Percentiles rank a stretch among this genome's conserved stretches.
phyloP scores from a whole-genome alignment of 306 rosid species.

The Cajanus cajan region DNA sequence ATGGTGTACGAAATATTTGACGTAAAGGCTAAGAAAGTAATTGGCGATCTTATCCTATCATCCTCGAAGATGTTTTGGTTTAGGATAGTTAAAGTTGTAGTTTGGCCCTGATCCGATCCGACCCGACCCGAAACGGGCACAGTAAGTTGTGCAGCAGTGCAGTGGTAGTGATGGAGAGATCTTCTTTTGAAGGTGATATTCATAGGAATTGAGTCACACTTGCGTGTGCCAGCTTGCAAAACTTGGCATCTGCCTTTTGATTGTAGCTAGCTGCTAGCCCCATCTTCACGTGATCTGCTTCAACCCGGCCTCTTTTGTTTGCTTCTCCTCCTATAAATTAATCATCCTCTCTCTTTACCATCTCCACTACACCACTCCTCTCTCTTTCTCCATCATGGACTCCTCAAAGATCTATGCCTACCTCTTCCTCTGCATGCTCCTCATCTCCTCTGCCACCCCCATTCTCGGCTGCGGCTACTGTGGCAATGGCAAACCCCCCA shows the following conservation, averaged over 20 bases:
- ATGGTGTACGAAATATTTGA: no score
- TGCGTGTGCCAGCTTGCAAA: slow-evolving; percentile 59
- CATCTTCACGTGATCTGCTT: slow-evolving; percentile 78
- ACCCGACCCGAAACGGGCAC: no score
- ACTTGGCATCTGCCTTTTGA: slow-evolving; percentile 50
- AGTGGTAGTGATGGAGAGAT: no score
- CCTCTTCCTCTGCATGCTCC: slow-evolving; percentile 74
- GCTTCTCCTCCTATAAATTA: slow-evolving; percentile 42
- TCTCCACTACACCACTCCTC: neutral
- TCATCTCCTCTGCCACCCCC: slow-evolving; percentile 68
- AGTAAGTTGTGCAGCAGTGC: no score
- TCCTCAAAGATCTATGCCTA: slow-evolving; percentile 56
- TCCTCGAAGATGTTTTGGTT: no score
- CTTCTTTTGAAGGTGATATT: no score
- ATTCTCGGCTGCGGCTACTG: slow-evolving; percentile 70
- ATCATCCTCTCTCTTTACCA: neutral
- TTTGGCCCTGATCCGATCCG: no score
- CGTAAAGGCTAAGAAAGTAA: no score
- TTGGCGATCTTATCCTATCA: no score
- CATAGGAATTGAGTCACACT: neutral
- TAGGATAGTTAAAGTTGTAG: no score
- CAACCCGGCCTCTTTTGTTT: slow-evolving; percentile 41
- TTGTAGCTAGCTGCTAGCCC: slow-evolving; percentile 49
- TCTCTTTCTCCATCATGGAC: slow-evolving; percentile 48
- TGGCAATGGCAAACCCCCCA: slow-evolving; percentile 52